Conservation (phyloP, 1,284 basidiomycete species). For the Cutaneotrichosporon cavernicola region DNA sequence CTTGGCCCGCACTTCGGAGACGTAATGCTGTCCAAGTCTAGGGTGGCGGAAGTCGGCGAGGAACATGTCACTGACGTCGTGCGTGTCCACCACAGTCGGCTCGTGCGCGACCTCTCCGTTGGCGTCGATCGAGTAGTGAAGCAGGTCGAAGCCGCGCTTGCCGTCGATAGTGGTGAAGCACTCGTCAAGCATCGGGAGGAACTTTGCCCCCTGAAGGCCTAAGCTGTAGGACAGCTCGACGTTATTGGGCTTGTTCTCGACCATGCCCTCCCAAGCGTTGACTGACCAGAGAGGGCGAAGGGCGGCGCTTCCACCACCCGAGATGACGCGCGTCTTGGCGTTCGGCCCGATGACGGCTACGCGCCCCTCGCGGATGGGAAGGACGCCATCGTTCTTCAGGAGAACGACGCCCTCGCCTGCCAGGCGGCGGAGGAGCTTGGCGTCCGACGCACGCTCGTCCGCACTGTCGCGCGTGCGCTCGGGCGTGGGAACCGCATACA, state of each 20-base stretch:
- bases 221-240: slow-evolving; percentile 55
- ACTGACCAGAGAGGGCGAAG: slow-evolving; percentile 57
- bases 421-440: slow-evolving; percentile 31
- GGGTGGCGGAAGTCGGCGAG: slow-evolving; percentile 33
- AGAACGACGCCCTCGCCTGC: slow-evolving; percentile 61
- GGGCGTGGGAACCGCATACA: slow-evolving; percentile 25
- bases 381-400: slow-evolving; percentile 53
- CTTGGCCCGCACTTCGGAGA: slow-evolving; percentile 28
- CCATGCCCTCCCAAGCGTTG: slow-evolving; percentile 60
- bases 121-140: slow-evolving; percentile 26
- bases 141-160: slow-evolving; percentile 30
- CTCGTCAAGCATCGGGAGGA: slow-evolving; percentile 30
- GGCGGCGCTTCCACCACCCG: slow-evolving; percentile 60
- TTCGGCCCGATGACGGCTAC: slow-evolving; percentile 64
- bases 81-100: slow-evolving; percentile 11
- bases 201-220: slow-evolving; percentile 30
- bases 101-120: slow-evolving; percentile 20
- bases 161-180: slow-evolving; percentile 30
- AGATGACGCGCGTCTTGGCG: slow-evolving; percentile 58
- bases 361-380: slow-evolving; percentile 34
- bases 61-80: slow-evolving; percentile 26
- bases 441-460: slow-evolving; percentile 26
- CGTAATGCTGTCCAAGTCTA: slow-evolving; percentile 24
- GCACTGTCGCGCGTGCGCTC: slow-evolving; percentile 32
- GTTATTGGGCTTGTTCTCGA: slow-evolving; percentile 50